phyloP scores from a whole-genome alignment of 2,329 filamentous ascomycete species.

The Phaeosphaeriaceae sp. region DNA sequence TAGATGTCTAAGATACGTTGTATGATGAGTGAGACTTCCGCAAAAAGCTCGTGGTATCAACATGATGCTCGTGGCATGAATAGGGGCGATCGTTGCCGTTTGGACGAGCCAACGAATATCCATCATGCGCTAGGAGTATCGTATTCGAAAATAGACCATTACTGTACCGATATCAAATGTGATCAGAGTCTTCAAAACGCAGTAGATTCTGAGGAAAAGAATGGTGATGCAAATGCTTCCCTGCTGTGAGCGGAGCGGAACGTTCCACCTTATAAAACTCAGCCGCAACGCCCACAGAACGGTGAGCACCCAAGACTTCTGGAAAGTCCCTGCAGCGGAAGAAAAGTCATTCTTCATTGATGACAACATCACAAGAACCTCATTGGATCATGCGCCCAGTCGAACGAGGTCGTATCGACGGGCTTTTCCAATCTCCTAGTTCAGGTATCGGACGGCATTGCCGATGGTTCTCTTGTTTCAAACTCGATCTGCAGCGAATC shows the following conservation, averaged over 20 bases:
- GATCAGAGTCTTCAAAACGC: background rate
- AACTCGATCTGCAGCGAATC: background rate
- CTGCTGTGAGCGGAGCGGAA: background rate
- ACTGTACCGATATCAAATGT: background rate
- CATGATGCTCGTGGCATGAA: background rate
- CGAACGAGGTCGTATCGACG: background rate
- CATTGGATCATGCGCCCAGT: background rate
- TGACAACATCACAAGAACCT: background rate
- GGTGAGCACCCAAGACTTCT: background rate
- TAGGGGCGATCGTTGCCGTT: conserved; percentile 2
- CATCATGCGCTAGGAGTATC: background rate
- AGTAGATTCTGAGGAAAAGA: no score
- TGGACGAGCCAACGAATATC: background rate
- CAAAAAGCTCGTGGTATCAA: background rate
- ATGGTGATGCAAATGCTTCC: no score
- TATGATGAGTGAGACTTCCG: background rate
- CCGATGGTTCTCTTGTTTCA: background rate
- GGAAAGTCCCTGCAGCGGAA: background rate
- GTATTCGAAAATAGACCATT: conserved; percentile 1
- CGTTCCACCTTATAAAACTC: background rate
- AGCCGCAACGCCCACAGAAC: background rate
- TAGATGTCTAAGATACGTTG: background rate
- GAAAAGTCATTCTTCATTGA: background rate
- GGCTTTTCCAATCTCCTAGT: background rate
- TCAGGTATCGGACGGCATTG: background rate